Base-by-base conservation (phyloP, 768 basidiomycete species). In the Galerina sulciceps region DNA sequence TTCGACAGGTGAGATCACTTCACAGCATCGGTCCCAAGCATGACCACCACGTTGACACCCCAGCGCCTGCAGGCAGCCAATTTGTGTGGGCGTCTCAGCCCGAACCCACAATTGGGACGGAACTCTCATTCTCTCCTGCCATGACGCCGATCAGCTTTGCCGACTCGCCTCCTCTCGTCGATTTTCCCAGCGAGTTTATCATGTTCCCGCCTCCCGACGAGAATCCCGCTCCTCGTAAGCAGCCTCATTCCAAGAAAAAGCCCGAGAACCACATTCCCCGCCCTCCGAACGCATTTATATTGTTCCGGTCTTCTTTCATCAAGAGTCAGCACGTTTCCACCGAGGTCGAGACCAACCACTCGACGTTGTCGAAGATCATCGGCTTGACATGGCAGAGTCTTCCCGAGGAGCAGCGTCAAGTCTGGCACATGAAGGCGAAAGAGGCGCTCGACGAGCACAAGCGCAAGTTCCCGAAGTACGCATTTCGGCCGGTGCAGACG, bases 241-340 rank as follows among this genome's bases (percentile, higher is more conserved):
- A 78, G 6, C 79, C 81, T 0, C 89, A 90, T 65, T 76, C 81
- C 46, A 89, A 85, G 78, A 88, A 89, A 75, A 89, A 88, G 69
- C 82, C 85, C 13, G 84, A 85, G 23, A 83, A 88, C 62, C 89
- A 92, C 69, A 90, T 93, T 61, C 91, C 91, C 15, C 89, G 91
- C 42, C 91, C 91, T 1, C 89, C 91, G 2, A 93, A 93, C 67
- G 91, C 91, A 22, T 93, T 93, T 76, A 93, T 93, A 68, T 82
- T 93, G 66, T 93, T 93, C 79, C 87, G 91, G 60, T 90, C 89
- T 0, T 87, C 88, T 0, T 92, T 92, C 73, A 90, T 92, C 71
- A 90, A 89, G 75, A 82, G 78, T 64, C 87, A 90, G 65, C 88
- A 89, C 64, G 89, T 93, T 62, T 86, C 89, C 9, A 84, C 87